Evolutionary conservation across 176 grass and related monocot genomes (phyloP), one percentile per base, ranked within the genome.

Genomic region (Zizania latifolia): DNA sequence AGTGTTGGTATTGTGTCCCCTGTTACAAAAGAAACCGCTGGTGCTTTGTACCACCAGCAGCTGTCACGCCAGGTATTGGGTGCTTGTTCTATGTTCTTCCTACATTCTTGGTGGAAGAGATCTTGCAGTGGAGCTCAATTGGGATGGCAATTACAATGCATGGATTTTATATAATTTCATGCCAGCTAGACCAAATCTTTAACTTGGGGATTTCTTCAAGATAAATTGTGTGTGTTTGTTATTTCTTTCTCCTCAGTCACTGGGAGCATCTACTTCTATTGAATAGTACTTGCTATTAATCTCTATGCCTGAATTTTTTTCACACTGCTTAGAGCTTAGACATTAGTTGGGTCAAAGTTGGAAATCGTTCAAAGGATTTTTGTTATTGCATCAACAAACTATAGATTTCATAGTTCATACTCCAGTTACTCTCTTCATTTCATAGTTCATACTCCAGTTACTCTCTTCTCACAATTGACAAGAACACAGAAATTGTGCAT

Each of bases 21-120:
- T 10, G 96, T 99, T 62, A 95, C 96, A 44, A 99, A 99, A 85
- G 96, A 99, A 86, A 90, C 96, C 6, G 96, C 96, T 67, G 96
- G 96, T 67, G 92, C 92, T 75, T 72, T 99, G 70, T 99, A 99
- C 69, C 96, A 99, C 83, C 96, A 99, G 39, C 96, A 92, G 78
- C 72, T 99, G 55, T 89, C 92, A 59, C 82, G 92, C 12, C 91
- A 99, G 91, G 96, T 95, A 86, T 78, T 71, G 6, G 24, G 44
- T 48, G 17, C 57, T 29, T 65, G 33, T 28, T 84, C 14, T n/a
- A 37, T 71, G 17, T 9, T 72, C 69, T 40, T 83, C 19, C 29
- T 61, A 46, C 32, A 82, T 70, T 50, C 41, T 10, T 59, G 9
- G 24, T 31, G 12, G 16, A 32, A 8, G 8, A 48, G 13, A 48